These are phyloP conservation scores for Sorghum bicolor DNA, from an alignment of 176 grass and related monocot species.

Conservation along the genomic window DNA sequence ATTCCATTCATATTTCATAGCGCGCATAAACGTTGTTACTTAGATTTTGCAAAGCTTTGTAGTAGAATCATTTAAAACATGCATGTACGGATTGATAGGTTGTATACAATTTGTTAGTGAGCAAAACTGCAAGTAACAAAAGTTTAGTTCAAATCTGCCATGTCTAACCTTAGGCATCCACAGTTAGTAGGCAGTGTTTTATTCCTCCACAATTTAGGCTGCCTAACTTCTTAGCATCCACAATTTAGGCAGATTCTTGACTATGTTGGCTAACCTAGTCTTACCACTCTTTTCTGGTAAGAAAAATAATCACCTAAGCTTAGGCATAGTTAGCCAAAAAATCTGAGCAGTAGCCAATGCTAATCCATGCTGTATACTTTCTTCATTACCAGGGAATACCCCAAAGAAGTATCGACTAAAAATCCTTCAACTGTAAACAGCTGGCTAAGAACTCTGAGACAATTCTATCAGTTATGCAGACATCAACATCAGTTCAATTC, in stretches of 20 bases:
- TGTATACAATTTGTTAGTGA: not conserved
- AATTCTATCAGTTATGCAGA: not conserved
- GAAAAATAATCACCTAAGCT: no score
- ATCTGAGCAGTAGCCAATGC: not conserved
- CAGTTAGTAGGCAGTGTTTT: not conserved
- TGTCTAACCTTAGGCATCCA: not conserved
- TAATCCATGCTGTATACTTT: not conserved
- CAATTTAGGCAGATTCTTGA: no score
- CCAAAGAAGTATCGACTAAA: not conserved
- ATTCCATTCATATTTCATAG: not conserved
- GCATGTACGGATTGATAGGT: not conserved
- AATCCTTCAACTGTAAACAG: not conserved
- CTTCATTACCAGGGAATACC: not conserved
- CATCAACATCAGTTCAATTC: not conserved
- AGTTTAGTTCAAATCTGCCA: not conserved
- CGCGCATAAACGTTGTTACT: not conserved
- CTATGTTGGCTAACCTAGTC: no score
- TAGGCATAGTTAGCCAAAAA: no score
- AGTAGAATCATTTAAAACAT: not conserved
- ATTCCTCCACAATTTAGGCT: no score
- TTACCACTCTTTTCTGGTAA: no score
- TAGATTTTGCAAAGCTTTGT: not conserved
- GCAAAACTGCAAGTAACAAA: constrained; percentile 17
- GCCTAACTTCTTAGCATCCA: no score
- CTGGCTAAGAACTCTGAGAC: not conserved